Evolutionary conservation across 2,329 filamentous ascomycete species (phyloP).

Genomic region (Triangularia setosa): DNA sequence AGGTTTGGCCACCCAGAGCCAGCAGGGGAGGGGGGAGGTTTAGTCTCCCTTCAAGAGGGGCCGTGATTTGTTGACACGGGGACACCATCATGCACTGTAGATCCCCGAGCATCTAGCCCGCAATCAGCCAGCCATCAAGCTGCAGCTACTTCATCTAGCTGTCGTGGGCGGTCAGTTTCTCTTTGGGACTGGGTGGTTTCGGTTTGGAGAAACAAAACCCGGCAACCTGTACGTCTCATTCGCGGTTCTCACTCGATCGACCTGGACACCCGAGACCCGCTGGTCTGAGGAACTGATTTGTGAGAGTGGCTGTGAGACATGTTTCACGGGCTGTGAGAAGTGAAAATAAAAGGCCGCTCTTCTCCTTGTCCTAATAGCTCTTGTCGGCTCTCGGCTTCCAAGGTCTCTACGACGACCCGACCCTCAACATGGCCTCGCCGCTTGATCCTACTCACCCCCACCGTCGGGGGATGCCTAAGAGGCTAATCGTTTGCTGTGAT

Average conservation of each 20-base stretch:
- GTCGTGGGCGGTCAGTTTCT: background rate
- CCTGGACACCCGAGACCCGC: background rate
- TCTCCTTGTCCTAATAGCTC: background rate
- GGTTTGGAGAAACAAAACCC: background rate
- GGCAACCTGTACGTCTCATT: background rate
- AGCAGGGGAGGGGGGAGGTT: background rate
- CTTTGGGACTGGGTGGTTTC: background rate
- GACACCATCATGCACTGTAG: background rate
- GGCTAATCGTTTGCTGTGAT: slow-evolving; percentile 33
- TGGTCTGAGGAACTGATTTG: background rate
- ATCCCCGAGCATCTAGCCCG: background rate
- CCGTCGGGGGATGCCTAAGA: slow-evolving; percentile 21
- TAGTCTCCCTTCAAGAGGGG: background rate
- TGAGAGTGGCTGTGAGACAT: background rate
- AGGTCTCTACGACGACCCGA: background rate
- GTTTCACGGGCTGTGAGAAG: background rate
- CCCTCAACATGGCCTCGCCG: slow-evolving; percentile 11
- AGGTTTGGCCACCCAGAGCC: background rate
- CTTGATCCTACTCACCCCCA: slow-evolving; percentile 1
- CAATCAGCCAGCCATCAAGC: background rate
- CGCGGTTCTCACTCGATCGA: background rate
- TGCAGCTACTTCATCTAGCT: background rate
- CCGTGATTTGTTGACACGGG: background rate
- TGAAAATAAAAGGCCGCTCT: background rate
- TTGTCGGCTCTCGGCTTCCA: background rate